Evolutionary conservation across 2,329 filamentous ascomycete genomes (phyloP).

Genomic region (Annulohypoxylon truncatum): DNA sequence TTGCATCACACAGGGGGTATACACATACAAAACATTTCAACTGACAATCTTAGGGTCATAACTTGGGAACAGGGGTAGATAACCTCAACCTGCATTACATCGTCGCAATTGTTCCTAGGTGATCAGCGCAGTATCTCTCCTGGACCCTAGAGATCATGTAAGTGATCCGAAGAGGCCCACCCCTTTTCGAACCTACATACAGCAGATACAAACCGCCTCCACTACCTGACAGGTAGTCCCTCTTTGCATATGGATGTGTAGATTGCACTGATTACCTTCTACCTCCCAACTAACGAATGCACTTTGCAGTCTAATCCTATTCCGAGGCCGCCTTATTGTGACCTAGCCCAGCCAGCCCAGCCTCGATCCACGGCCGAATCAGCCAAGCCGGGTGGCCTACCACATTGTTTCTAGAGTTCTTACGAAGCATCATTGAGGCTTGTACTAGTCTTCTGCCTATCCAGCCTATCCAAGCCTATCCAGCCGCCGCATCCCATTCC

Average conservation of each 20-base stretch:
- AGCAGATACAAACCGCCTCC: neutral
- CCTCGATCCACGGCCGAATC: slow-evolving; percentile 31
- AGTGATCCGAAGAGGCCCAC: slow-evolving; percentile 33
- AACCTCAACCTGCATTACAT: slow-evolving; percentile 36
- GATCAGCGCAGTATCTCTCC: slow-evolving; percentile 29
- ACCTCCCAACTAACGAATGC: slow-evolving; percentile 21
- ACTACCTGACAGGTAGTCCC: slow-evolving; percentile 19
- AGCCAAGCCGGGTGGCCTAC: slow-evolving; percentile 26
- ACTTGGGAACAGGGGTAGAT: slow-evolving; percentile 12
- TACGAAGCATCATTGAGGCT: slow-evolving; percentile 35
- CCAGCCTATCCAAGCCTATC: neutral
- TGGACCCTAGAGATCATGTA: slow-evolving; percentile 36
- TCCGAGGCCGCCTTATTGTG: slow-evolving; percentile 20
- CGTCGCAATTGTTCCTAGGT: slow-evolving; percentile 37
- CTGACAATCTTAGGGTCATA: slow-evolving; percentile 8
- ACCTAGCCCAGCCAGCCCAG: slow-evolving; percentile 19
- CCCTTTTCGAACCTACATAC: neutral
- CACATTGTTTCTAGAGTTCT: slow-evolving; percentile 26
- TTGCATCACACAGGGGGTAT: neutral
- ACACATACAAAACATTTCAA: neutral
- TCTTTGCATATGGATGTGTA: slow-evolving; percentile 27
- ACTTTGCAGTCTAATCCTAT: slow-evolving; percentile 29
- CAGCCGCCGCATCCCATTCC: slow-evolving; percentile 6
- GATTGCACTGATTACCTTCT: slow-evolving; percentile 6
- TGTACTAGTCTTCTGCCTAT: slow-evolving; percentile 26